Conservation (phyloP, 306 rosid genomes). For the Rubus parviflorus region DNA sequence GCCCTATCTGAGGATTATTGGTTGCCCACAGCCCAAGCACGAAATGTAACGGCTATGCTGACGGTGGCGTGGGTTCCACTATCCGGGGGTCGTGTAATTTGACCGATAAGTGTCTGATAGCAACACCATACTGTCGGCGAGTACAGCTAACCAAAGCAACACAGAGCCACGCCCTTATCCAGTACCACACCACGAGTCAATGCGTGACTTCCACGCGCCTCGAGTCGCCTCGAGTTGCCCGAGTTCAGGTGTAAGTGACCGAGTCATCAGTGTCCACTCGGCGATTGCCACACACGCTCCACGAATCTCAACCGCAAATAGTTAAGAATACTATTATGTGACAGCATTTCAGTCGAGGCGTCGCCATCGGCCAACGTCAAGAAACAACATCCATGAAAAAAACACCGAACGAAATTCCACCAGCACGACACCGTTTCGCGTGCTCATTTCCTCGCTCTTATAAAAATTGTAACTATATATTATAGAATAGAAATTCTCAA, state of each 20-base stretch:
- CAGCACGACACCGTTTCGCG: slow-evolving; percentile 39
- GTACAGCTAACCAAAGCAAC: slow-evolving; percentile 10
- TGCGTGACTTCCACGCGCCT: not conserved
- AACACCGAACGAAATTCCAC: not conserved
- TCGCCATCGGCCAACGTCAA: slow-evolving; percentile 37
- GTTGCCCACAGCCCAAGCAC: not conserved
- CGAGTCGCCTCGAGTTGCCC: not conserved
- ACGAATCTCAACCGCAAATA: not conserved
- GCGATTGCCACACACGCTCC: not conserved
- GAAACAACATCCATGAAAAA: slow-evolving; percentile 10
- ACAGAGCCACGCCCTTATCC: not conserved
- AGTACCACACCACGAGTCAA: not conserved
- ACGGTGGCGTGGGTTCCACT: slow-evolving; percentile 13
- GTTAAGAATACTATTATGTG: not conserved
- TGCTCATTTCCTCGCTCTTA: not conserved
- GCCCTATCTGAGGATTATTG: not conserved
- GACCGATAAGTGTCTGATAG: not conserved
- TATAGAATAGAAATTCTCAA: slow-evolving; percentile 20
- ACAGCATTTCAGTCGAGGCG: slow-evolving; percentile 24
- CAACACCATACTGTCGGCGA: slow-evolving; percentile 39
- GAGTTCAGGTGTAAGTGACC: no score
- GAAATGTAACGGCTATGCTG: slow-evolving; percentile 1
- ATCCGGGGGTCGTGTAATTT: not conserved
- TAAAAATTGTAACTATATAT: not conserved
- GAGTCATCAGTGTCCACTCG: not conserved